phyloP scores from a whole-genome alignment of 2,329 filamentous ascomycete species.

The Diaporthe citriasiana region DNA sequence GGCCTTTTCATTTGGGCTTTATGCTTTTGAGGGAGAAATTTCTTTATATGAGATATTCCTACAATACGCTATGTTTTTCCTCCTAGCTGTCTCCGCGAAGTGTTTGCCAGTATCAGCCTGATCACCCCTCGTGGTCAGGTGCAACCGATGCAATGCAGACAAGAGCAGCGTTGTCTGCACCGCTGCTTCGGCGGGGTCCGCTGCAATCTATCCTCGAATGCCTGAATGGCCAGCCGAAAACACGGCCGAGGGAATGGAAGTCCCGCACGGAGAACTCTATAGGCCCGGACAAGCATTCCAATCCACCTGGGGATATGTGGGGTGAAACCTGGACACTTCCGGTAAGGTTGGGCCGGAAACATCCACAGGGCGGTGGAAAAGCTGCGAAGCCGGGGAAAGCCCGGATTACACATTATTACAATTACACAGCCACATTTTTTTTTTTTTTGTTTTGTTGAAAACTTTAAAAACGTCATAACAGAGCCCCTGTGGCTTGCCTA shows the following conservation, averaged over 20 bases:
- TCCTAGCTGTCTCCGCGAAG: neutral
- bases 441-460: too few relatives aligned
- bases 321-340: constrained; percentile 16
- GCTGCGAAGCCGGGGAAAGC: neutral
- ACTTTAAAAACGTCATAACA: too few relatives aligned
- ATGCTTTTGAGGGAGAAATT: too few relatives aligned
- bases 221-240: neutral
- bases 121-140: neutral
- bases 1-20: neutral
- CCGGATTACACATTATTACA: neutral
- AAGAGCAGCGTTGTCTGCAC: neutral
- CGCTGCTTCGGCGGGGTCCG: neutral
- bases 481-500: too few relatives aligned
- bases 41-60: neutral
- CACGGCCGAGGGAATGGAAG: constrained; percentile 1
- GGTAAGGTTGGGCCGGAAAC: neutral
- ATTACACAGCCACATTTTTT: too few relatives aligned
- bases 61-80: neutral
- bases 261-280: neutral
- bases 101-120: neutral
- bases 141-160: neutral
- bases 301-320: constrained; percentile 26
- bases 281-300: constrained; percentile 23
- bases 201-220: neutral
- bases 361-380: constrained; percentile 5